Conservation (phyloP, 2,329 filamentous ascomycete genomes). For the Nothophaeocryptopus gaeumannii region DNA sequence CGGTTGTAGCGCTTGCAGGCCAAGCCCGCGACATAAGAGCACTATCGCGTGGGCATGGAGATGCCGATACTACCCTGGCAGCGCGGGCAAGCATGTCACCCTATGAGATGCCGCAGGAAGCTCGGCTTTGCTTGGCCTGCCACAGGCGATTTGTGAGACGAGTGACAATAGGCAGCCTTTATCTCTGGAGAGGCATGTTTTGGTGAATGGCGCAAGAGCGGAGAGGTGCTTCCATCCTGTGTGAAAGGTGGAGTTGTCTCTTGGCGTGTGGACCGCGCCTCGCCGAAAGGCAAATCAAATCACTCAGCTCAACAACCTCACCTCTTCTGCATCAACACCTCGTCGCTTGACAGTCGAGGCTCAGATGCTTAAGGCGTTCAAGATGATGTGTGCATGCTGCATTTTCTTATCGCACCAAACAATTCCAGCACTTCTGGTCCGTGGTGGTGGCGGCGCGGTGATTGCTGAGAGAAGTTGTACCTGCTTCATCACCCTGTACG, state of each 20-base stretch:
- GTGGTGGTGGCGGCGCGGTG: no score
- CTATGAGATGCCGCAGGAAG: background rate
- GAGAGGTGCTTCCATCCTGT: background rate
- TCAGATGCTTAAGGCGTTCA: no score
- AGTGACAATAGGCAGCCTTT: slow-evolving; percentile 1
- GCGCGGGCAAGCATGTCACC: background rate
- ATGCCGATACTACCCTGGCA: background rate
- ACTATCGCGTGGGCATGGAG: slow-evolving; percentile 3
- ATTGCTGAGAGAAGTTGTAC: no score
- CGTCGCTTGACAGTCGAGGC: no score
- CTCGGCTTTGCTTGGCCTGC: background rate
- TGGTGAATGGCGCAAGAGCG: slow-evolving; percentile 3
- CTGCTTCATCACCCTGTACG: no score
- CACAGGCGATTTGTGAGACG: background rate
- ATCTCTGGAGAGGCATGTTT: background rate
- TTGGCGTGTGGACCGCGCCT: background rate
- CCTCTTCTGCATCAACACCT: no score
- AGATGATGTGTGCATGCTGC: no score
- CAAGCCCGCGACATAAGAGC: slow-evolving; percentile 9
- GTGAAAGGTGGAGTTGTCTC: background rate
- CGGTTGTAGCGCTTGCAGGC: slow-evolving; percentile 3
- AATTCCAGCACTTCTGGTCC: no score
- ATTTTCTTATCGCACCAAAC: no score
- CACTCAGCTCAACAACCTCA: no score
- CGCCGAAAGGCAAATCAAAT: no score